Evolutionary conservation across 352 stramenopile genomes (phyloP), one percentile per base, ranked within the genome.

Genomic region (Pseudoperonospora humuli): DNA sequence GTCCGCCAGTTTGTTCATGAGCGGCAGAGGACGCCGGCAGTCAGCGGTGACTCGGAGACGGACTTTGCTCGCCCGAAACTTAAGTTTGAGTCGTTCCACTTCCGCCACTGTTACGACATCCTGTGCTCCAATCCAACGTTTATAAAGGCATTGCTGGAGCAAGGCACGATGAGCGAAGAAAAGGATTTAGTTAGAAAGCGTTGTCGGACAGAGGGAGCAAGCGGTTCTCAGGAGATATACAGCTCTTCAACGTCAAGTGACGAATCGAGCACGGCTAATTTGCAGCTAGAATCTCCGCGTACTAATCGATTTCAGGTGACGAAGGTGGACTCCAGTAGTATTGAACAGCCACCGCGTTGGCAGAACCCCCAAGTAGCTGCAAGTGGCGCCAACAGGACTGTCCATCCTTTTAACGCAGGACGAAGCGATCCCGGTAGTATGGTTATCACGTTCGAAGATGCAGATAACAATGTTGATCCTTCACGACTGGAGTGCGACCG

Each of bases 21-120:
- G 15, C 56, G 51, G 3, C 47, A 61, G 40, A 39, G 45, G 2
- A 35, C 56, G 13, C 34, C 35, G 7, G 28, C 40, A 10, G 26
- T 31, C 3, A 52, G 35, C 14, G 7, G 35, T 24, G 51, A 54
- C 18, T 44, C 44, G 44, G 50, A 53, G 41, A 51, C 40, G 27
- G 51, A 61, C 29, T 27, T 45, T 9, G 11, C 32, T 1, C 45
- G 34, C 3, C 56, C 56, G 0, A 55, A 60, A 33, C 45, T 65
- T 26, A 61, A 58, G 31, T 65, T 65, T 21, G 51, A 65, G 51
- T 51, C 51, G 13, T 65, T 65, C 46, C 56, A 65, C 37, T 65
- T 61, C 28, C 51, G 41, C 32, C 56, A 65, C 28, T 65, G 56
- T 45, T 65, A 65, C 38, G 56, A 65, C 29, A 54, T 61, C 10